phyloP scores from a whole-genome alignment of 192 early-diverging fungal species.

The Entomortierella parvispora region DNA sequence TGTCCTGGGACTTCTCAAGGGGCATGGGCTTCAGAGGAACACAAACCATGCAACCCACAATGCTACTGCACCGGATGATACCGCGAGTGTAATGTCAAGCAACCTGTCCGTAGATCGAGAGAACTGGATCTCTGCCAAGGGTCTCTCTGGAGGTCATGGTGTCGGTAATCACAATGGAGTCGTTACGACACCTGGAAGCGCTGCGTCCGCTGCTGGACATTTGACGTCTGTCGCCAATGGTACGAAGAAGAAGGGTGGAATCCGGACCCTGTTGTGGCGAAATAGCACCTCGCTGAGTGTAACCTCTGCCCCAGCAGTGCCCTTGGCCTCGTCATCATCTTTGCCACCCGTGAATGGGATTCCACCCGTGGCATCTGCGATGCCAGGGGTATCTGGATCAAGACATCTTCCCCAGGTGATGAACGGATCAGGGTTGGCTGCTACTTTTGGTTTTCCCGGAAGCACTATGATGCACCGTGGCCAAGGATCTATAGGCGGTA shows the following conservation, averaged over 20 bases:
- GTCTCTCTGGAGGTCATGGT: constrained; percentile 4
- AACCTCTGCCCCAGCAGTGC: constrained; percentile 11
- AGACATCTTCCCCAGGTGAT: constrained; percentile 27
- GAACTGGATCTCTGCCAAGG: constrained; percentile 27
- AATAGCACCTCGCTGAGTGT: constrained; percentile 43
- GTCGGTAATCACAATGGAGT: not conserved
- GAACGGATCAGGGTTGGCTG: constrained; percentile 17
- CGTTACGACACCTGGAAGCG: not conserved
- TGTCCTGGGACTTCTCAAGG: constrained; percentile 20
- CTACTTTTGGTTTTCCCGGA: no score
- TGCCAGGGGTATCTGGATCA: not conserved
- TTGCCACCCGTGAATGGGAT: not conserved
- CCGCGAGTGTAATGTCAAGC: constrained; percentile 45
- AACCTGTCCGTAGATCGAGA: constrained; percentile 48
- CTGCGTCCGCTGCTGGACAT: not conserved
- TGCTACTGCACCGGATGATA: constrained; percentile 19
- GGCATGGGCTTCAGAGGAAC: constrained; percentile 11
- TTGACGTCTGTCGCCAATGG: constrained; percentile 1
- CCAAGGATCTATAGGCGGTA: no score
- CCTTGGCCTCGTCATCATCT: not conserved
- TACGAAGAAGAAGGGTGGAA: constrained; percentile 25
- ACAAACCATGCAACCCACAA: not conserved
- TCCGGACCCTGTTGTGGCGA: constrained; percentile 32
- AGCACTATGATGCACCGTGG: no score
- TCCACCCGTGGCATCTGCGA: not conserved